phyloP scores from a whole-genome alignment of 768 basidiomycete species.

The Phylloporus sp. region DNA sequence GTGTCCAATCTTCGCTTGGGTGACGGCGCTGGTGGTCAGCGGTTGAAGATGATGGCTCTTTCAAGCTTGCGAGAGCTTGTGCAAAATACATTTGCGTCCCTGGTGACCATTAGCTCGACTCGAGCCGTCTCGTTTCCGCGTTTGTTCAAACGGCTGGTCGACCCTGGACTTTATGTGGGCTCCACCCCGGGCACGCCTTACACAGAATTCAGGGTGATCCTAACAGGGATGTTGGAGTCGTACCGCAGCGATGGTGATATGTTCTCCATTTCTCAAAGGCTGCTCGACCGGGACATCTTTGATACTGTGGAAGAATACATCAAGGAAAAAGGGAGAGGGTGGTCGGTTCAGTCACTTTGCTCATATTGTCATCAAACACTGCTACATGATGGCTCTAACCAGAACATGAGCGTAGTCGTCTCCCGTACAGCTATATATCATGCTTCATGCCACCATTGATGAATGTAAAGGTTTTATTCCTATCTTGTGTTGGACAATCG shows the following conservation, averaged over 20 bases:
- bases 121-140: constrained; percentile 84
- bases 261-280: constrained; percentile 75
- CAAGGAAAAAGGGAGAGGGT: constrained; percentile 57
- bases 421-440: constrained; percentile 65
- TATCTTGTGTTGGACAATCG: not conserved
- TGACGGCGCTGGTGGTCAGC: constrained; percentile 18
- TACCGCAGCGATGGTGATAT: constrained; percentile 92
- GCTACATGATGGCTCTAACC: constrained; percentile 21
- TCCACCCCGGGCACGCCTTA: constrained; percentile 66
- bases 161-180: constrained; percentile 51
- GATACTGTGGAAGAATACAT: constrained; percentile 60
- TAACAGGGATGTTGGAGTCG: constrained; percentile 93
- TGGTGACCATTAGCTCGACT: constrained; percentile 81
- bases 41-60: constrained; percentile 30
- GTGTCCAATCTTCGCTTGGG: constrained; percentile 45
- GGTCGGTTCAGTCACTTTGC: constrained; percentile 53
- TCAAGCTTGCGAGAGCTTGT: constrained; percentile 66
- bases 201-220: constrained; percentile 85
- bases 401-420: constrained; percentile 38
- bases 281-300: constrained; percentile 81
- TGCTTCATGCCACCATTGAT: constrained; percentile 35
- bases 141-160: constrained; percentile 88
- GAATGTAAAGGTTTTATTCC: constrained; percentile 1
- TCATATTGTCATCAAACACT: constrained; percentile 50
- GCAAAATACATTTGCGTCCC: constrained; percentile 76